These are phyloP conservation scores for Camellia lanceoleosa DNA, from an alignment of 148 eudicot genomes.

Conservation along the genomic window DNA sequence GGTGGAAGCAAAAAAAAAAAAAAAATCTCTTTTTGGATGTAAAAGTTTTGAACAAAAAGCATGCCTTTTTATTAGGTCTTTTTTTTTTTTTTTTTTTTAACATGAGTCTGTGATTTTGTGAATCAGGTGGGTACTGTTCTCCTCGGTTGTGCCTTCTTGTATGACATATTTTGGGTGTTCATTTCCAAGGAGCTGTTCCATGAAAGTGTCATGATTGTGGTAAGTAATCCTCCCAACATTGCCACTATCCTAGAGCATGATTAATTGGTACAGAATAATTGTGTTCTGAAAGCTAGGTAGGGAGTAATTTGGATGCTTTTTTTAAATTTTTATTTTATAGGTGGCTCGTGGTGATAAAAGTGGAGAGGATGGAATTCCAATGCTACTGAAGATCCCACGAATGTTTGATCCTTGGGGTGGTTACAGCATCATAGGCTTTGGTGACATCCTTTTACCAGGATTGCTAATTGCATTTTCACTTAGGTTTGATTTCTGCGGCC, in stretches of 20 bases:
- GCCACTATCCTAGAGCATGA: background rate
- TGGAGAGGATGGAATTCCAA: slow-evolving; percentile 85
- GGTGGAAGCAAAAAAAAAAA: background rate
- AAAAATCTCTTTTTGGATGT: background rate
- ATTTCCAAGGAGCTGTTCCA: slow-evolving; percentile 67
- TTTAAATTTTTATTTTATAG: slow-evolving; percentile 26
- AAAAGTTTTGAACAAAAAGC: background rate
- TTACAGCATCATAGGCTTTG: slow-evolving; percentile 84
- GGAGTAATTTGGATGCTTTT: background rate
- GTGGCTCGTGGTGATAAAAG: slow-evolving; percentile 89
- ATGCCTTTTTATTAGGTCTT: background rate
- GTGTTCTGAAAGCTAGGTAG: background rate
- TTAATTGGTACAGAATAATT: background rate
- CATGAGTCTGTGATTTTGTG: slow-evolving; percentile 10
- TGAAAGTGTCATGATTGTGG: slow-evolving; percentile 93
- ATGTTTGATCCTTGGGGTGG: slow-evolving; percentile 94
- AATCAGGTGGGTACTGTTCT: slow-evolving; percentile 79
- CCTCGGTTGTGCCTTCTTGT: slow-evolving; percentile 70
- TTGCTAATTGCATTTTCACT: slow-evolving; percentile 68
- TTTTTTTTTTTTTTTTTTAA: background rate
- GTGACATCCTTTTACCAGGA: slow-evolving; percentile 83
- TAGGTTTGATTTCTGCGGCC: slow-evolving; percentile 36
- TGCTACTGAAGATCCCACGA: slow-evolving; percentile 81
- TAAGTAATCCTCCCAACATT: slow-evolving; percentile 33
- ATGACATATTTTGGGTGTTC: slow-evolving; percentile 90